Base-by-base conservation (phyloP, 257 asterid genomes). In the Mitragyna speciosa region DNA sequence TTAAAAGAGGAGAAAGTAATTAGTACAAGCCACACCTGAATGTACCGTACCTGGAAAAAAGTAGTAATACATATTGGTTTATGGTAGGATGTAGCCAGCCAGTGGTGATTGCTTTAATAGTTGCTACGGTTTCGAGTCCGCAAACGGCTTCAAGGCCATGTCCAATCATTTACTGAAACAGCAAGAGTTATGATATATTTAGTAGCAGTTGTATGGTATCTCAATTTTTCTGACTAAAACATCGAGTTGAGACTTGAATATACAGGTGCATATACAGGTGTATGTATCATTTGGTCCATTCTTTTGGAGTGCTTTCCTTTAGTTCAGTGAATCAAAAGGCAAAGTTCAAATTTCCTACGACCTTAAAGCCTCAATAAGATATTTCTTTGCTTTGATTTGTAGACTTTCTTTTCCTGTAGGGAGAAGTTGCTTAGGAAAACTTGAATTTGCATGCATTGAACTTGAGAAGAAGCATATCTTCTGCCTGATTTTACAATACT, bases 71-170 rank as follows among this genome's bases (percentile, higher is more conserved):
- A 69, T 86, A 87, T 89, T 95, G 97, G 83, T 93, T 92, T 65
- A 93, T 91, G 20, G 98, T 84, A 72, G 98, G 99, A 83, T 95
- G 99, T 70, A 95, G 83, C 99, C 99, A 95, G 86, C 98, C 97
- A 1, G 97, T 91, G 31, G 85, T 92, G 73, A 93, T 90, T 78
- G 97, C 97, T 87, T 93, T 95, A 68, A 93, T 83, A 6, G 98
- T 92, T 81, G 96, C 99, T 84, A 95, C 92, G 70, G 97, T 97
- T 89, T 95, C 97, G 78, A 93, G 72, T 49, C 98, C 99, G 59
- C 99, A 96, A 72, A 94, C 91, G 78, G 97, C 99, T 26, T 95
- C 99, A 47, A 95, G 95, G 69, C 97, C 89, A 83, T 95, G 99
- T 75, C 98, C 99, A 36, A 93, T 95, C 93, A 95, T 89, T 28